These are phyloP conservation scores for Anacardium occidentale DNA, from an alignment of 345 rosid genomes.

Conservation along the genomic window DNA sequence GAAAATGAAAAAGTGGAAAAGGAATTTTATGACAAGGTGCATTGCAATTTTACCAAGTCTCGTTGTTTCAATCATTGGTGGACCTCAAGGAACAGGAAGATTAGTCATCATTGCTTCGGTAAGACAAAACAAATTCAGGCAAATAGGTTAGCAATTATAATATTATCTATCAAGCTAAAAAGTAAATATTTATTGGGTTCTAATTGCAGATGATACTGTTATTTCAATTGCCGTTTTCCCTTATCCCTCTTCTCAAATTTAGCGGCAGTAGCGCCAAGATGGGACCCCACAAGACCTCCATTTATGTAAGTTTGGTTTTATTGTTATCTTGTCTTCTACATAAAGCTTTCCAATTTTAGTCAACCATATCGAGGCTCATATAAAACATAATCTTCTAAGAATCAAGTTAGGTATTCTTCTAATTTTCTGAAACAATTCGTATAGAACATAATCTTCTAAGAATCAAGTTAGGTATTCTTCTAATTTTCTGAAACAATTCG, in stretches of 20 bases:
- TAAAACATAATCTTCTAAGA: no score
- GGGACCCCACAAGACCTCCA: conserved; percentile 72
- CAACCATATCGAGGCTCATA: not conserved
- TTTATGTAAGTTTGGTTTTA: conserved; percentile 27
- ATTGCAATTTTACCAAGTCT: conserved; percentile 67
- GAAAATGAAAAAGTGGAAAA: conserved; percentile 51
- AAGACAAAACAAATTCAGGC: not conserved
- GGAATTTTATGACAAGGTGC: conserved; percentile 57
- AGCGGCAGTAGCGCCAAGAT: conserved; percentile 62
- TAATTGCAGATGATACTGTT: conserved; percentile 65
- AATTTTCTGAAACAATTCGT: no score
- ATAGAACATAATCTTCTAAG: no score
- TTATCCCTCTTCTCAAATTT: conserved; percentile 69
- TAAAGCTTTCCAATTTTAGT: not conserved
- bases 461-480: no score
- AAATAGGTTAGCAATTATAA: no score
- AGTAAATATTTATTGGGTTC: not conserved
- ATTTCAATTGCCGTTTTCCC: conserved; percentile 70
- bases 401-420: no score
- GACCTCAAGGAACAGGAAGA: conserved; percentile 53
- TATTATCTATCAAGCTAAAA: not conserved
- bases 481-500: no score
- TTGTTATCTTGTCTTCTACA: not conserved
- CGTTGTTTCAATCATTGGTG: conserved; percentile 52
- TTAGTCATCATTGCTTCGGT: conserved; percentile 71